Evolutionary conservation across 768 basidiomycete genomes (phyloP).

Genomic region (Termitomyces bulborhizus): DNA sequence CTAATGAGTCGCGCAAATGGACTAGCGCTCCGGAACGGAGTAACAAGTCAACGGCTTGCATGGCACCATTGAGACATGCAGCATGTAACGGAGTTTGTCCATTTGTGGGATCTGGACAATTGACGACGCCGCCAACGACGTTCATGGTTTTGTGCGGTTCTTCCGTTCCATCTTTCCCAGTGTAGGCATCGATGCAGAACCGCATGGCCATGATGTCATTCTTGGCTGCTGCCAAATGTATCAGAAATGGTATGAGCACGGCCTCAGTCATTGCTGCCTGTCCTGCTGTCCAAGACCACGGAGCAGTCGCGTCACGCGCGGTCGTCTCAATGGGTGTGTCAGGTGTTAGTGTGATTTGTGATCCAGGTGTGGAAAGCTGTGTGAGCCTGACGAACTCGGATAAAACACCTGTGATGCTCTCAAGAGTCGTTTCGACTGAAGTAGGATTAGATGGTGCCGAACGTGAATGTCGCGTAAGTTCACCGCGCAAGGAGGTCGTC

Average conservation of each 20-base stretch:
- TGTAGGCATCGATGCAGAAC: slow-evolving; percentile 46
- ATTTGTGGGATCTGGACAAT: slow-evolving; percentile 63
- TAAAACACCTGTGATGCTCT: slow-evolving; percentile 59
- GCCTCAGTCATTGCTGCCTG: slow-evolving; percentile 68
- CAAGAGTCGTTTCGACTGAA: slow-evolving; percentile 41
- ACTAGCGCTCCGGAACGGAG: slow-evolving; percentile 75
- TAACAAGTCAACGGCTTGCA: slow-evolving; percentile 37
- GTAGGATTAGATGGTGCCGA: slow-evolving; percentile 37
- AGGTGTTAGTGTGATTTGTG: slow-evolving; percentile 30
- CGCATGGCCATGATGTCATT: slow-evolving; percentile 59
- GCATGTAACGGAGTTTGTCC: slow-evolving; percentile 76
- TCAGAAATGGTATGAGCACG: slow-evolving; percentile 67
- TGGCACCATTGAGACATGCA: slow-evolving; percentile 65
- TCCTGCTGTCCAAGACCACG: slow-evolving; percentile 75
- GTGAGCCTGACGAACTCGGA: slow-evolving; percentile 65
- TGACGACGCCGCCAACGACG: slow-evolving; percentile 65
- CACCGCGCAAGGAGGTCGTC: slow-evolving; percentile 77
- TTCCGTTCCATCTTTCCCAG: slow-evolving; percentile 16
- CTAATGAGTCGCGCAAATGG: slow-evolving; percentile 72
- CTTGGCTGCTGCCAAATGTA: slow-evolving; percentile 71
- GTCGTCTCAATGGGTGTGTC: slow-evolving; percentile 28
- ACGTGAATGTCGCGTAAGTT: slow-evolving; percentile 58
- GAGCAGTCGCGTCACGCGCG: slow-evolving; percentile 46
- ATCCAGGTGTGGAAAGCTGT: slow-evolving; percentile 26
- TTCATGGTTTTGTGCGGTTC: slow-evolving; percentile 26